Evolutionary conservation across 2,329 filamentous ascomycete species (phyloP).

Genomic region (Fusarium odoratissimum): DNA sequence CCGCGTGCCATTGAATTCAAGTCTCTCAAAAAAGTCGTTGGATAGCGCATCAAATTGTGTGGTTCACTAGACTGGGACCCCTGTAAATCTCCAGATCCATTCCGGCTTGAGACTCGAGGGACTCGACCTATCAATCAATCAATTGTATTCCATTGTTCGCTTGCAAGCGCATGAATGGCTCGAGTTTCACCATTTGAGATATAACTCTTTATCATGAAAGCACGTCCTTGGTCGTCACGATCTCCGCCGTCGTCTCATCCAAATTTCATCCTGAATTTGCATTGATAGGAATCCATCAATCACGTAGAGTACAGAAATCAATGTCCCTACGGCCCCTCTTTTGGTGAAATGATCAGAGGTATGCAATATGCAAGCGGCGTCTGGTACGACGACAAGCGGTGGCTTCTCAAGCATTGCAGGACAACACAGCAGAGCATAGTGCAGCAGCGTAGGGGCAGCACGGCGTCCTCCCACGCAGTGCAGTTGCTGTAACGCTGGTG

Average conservation of each 20-base stretch:
- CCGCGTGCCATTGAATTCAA: conserved; percentile 44
- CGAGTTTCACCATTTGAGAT: conserved; percentile 18
- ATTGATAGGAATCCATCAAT: conserved; percentile 34
- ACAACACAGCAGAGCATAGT: conserved; percentile 37
- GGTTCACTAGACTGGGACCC: conserved; percentile 37
- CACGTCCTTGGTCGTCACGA: conserved; percentile 20
- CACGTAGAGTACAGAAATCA: conserved; percentile 11
- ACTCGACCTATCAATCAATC: conserved; percentile 38
- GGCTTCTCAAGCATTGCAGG: conserved; percentile 32
- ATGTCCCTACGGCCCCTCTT: conserved; percentile 36
- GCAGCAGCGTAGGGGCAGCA: conserved; percentile 24
- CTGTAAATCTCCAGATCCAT: conserved; percentile 41
- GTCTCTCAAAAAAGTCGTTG: conserved; percentile 39
- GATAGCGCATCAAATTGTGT: conserved; percentile 38
- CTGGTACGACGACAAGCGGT: conserved; percentile 35
- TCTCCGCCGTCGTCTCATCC: conserved; percentile 32
- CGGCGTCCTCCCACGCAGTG: conserved; percentile 19
- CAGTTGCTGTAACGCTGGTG: conserved; percentile 32
- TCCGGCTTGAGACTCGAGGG: conserved; percentile 25
- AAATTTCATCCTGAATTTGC: conserved; percentile 32
- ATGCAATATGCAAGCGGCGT: conserved; percentile 20
- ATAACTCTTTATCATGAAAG: conserved; percentile 23
- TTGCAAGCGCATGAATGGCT: conserved; percentile 32
- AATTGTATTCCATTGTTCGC: conserved; percentile 24
- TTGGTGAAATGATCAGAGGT: conserved; percentile 37